Conservation (phyloP, 2,329 filamentous ascomycete species). For the Arthrobotrys musiformis region DNA sequence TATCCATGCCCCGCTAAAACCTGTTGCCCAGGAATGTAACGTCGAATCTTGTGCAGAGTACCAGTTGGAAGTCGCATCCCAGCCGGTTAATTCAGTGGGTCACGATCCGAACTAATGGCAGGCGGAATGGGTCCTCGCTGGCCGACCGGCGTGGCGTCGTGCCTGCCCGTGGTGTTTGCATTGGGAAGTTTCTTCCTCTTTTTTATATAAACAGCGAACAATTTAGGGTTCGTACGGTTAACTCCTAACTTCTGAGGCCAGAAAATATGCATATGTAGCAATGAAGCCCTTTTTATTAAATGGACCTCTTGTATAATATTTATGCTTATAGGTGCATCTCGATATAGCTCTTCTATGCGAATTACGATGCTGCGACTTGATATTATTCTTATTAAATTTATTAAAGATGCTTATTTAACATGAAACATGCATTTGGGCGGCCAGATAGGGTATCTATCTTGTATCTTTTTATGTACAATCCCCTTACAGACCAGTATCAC, state of each 20-base stretch:
- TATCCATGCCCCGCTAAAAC: not conserved
- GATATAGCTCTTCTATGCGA: not conserved
- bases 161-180: not conserved
- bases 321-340: no score
- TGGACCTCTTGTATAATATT: not conserved
- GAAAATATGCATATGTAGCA: no score
- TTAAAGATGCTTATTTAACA: no score
- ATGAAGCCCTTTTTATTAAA: not conserved
- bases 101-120: not conserved
- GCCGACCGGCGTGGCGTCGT: not conserved
- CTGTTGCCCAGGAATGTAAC: not conserved
- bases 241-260: not conserved
- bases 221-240: no score
- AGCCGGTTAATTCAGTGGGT: not conserved
- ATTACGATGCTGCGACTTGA: no score
- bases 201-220: not conserved
- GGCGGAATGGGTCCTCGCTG: not conserved
- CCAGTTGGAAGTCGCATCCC: constrained; percentile 8
- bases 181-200: constrained; percentile 3
- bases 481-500: constrained; percentile 18
- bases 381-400: no score
- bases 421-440: not conserved
- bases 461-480: not conserved
- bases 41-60: not conserved
- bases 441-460: not conserved